Evolutionary conservation across 495 filamentous ascomycete species (phyloP).

Genomic region (Xylaria acuta): DNA sequence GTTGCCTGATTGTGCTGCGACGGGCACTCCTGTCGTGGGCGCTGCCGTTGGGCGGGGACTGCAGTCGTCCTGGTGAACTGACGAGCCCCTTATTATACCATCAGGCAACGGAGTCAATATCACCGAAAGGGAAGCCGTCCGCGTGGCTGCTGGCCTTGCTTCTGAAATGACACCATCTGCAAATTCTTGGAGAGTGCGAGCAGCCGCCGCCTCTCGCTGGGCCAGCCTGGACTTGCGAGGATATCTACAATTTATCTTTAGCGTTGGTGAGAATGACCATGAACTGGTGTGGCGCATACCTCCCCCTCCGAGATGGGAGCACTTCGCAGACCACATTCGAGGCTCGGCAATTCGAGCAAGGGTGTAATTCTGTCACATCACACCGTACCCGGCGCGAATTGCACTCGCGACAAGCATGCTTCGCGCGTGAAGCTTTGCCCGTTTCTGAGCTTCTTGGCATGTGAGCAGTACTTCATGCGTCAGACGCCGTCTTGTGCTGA

Average conservation of each 20-base stretch:
- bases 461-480: neutral
- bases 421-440: conserved; percentile 7
- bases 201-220: neutral
- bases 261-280: neutral
- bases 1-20: neutral
- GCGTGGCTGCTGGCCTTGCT: neutral
- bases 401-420: conserved; percentile 2
- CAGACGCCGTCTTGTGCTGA: conserved; percentile 6
- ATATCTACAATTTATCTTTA: neutral
- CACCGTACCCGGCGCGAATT: conserved; percentile 1
- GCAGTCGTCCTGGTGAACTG: neutral
- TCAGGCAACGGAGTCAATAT: neutral
- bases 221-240: neutral
- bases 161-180: neutral
- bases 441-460: conserved; percentile 7
- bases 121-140: neutral
- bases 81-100: neutral
- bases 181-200: neutral
- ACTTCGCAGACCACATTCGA: neutral
- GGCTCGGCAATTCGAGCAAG: neutral
- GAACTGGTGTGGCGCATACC: neutral
- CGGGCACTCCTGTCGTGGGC: neutral
- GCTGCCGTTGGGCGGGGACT: neutral
- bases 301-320: neutral
- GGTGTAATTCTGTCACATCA: neutral